Base-by-base conservation (phyloP, 345 rosid species). In the Gossypium stocksii region DNA sequence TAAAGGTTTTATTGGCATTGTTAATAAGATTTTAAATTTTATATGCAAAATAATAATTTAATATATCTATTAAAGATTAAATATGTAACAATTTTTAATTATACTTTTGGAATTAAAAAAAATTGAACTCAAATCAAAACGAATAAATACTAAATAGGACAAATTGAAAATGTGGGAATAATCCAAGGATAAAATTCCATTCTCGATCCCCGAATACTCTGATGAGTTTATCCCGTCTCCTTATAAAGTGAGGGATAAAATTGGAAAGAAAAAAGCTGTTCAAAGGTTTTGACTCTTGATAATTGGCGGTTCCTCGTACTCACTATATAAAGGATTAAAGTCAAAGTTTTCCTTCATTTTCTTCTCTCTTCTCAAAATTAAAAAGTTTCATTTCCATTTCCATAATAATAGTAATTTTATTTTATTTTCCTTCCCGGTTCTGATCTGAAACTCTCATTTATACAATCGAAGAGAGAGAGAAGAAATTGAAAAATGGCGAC, bases 401-500 rank as follows among this genome's bases (percentile, higher is more conserved):
- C 41, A n/a, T 29, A 61, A 12, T 29, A 29, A 45, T 45, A 9
- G 2, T 10, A 16, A 45, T 34, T 34, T 34, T 34, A 34, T 34
- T 5, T 34, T 34, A 34, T 34, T 34, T 12, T 27, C 29, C 9
- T 34, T 53, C 13, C 51, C 59, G 82, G 74, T 74, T 82, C 80
- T 81, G 83, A 86, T 82, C 89, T 77, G 5, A 76, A 71, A 74
- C 57, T 58, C n/a, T 8, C 27, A 10, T 19, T 45, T 38, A 66
- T 49, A 11, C 34, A 2, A 23, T 13, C 4, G 43, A 48, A 49
- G 46, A 22, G 16, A 22, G 12, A 57, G 57, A 56, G 9, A 70
- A 63, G 2, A 46, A 29, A 48, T 23, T 17, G 45, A 56, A 17
- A 66, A 80, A 88, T 89, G 95, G 97, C 95, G 74, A 79, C 86